A percentile compares a stretch with the other conserved stretches of the same genome.
These are phyloP conservation scores for Allantophomopsis lycopodina DNA, from an alignment of 2,329 filamentous ascomycete genomes.

Conservation along the genomic window DNA sequence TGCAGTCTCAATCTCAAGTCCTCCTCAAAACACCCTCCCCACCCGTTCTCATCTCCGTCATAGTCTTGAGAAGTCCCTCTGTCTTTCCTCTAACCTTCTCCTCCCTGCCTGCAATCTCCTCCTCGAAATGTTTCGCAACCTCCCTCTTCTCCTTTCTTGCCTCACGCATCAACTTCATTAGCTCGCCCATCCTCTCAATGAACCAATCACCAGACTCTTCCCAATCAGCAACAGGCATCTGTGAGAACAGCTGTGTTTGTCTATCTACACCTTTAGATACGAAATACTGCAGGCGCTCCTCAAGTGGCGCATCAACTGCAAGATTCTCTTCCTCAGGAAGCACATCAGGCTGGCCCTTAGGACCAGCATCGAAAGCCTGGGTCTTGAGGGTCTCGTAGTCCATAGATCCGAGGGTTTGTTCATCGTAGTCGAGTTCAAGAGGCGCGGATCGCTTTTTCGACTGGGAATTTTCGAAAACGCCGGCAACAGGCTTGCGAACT, in stretches of 20 bases:
- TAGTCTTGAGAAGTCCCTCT: conserved; percentile 7
- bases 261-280: neutral
- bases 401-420: neutral
- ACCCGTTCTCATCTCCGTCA: conserved; percentile 14
- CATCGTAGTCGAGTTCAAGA: conserved; percentile 1
- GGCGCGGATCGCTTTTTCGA: too few species aligned
- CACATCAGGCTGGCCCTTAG: neutral
- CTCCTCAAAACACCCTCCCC: conserved; percentile 7
- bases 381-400: neutral
- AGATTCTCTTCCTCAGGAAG: neutral
- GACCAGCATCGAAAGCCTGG: neutral
- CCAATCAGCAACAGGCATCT: conserved; percentile 15
- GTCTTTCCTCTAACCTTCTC: conserved; percentile 10
- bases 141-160: conserved; percentile 13
- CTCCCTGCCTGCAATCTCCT: conserved; percentile 13
- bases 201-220: conserved; percentile 18
- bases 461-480: too few species aligned
- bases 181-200: conserved; percentile 10
- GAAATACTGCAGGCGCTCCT: conserved; percentile 7
- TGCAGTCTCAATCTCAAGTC: too few species aligned
- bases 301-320: neutral
- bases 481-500: too few species aligned
- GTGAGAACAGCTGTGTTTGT: conserved; percentile 8
- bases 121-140: conserved; percentile 11
- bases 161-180: conserved; percentile 10